Base-by-base conservation (phyloP, 192 early-diverging fungal genomes). In the Rhizophagus prolifer region DNA sequence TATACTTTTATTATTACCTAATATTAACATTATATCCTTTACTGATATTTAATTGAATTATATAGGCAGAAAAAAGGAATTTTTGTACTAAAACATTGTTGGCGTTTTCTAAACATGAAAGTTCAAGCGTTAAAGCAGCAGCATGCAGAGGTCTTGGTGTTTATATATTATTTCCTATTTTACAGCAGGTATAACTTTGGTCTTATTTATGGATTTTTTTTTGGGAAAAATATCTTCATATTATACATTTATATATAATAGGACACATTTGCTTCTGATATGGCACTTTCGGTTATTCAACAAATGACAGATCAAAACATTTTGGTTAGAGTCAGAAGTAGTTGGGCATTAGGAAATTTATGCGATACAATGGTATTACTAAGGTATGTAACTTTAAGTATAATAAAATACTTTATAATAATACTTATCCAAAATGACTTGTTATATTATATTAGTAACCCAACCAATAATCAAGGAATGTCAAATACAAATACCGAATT, bases 281-380 rank as follows among this genome's bases (percentile, higher is more conserved):
- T 92, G 81, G 85, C 87, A 2, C 79, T 78, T 4, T 80, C 81
- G 41, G 72, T 92, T 3, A 78, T 90, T 5, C 68, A 80, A 10
- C 79, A 88, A 44, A 84, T 85, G n/a, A 70, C 73, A 4, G 91
- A 94, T 78, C 59, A 75, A 9, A 85, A 82, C 28, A 41, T 94
- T 36, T 72, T 83, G 54, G 93, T 94, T 3, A 81, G 91, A 58
- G 83, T 93, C 10, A 80, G 92, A 38, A 90, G 86, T 2, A 91
- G 89, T 74, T 95, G 93, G 93, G 91, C 91, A 0, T 80, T 93
- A n/a, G 93, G 88, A 7, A 93, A 93, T 82, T 70, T 93, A 38
- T 85, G 88, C 38, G 92, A 93, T 79, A 82, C 90, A 0, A 73
- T 92, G 4, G 83, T 89, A 9, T 58, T 85, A 41, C 34, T 86